Evolutionary conservation across 2,329 filamentous ascomycete species (phyloP), one percentile per base, ranked within the genome.

Genomic region (Aspergillus sp.): DNA sequence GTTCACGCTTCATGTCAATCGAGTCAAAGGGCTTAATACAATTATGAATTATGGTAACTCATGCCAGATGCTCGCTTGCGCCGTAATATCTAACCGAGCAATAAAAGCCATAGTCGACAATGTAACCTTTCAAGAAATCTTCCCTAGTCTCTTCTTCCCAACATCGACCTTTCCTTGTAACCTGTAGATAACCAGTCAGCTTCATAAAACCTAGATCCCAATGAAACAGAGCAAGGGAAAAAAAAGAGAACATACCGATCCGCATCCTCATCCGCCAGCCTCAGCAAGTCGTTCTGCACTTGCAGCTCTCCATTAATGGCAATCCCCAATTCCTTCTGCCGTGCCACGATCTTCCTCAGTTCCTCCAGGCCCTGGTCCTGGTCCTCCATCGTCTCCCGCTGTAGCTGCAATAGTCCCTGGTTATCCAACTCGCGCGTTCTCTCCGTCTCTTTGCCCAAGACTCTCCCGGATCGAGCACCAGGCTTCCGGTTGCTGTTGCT

Each of bases 371-470:
- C 78, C 55, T 76, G 64, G 50, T 83, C 80, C 57, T 84, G 81
- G 43, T 81, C 76, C 41, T 72, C 60, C 66, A 84, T 82, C 47
- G 80, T 74, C 56, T 82, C 77, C 53, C 75, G 71, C 63, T 83
- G 81, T 50, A 83, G 58, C 61, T 82, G 79, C 54, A 84, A 52
- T 9, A 84, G 77, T 0, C 80, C 80, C n/a, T 75, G 66, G 51
- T 84, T 83, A 60, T 83, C 81, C 51, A 83, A 58, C 55, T 82
- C 79, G 8, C 80, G 67, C 7, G 81, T 83, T 35, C 75, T 71
- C 51, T 80, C 76, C 0, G 80, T 84, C 65, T 84, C 81, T 42
- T 71, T 72, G 55, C 72, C 57, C 61, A 78, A 40, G 56, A 80
- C 52, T 52, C 78, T 47, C 63, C 80, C 56, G 66, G 67, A 46